Percentiles rank a stretch among this genome's conserved stretches.
phyloP scores from a whole-genome alignment of 1,284 basidiomycete genomes.

The Vanrija sp. region DNA sequence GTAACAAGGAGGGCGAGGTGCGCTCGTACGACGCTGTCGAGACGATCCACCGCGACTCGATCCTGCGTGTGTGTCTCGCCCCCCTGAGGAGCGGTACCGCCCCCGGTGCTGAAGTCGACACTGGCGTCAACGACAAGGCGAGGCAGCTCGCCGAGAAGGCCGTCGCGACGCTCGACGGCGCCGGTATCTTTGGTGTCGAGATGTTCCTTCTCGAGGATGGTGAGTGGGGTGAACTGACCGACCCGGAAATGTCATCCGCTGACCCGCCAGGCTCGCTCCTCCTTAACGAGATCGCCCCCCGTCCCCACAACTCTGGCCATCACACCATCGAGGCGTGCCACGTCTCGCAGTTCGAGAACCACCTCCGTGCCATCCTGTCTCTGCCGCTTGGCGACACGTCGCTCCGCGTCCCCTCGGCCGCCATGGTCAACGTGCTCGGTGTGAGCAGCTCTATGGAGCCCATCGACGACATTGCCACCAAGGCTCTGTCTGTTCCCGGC shows the following conservation, averaged over 20 bases:
- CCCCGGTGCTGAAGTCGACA: slow-evolving; percentile 44
- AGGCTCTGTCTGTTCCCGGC: slow-evolving; percentile 66
- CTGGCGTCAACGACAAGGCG: slow-evolving; percentile 60
- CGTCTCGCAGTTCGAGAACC: slow-evolving; percentile 96
- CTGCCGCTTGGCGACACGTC: slow-evolving; percentile 85
- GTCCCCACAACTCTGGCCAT: slow-evolving; percentile 98
- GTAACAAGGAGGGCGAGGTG: slow-evolving; percentile 69
- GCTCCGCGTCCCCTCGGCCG: slow-evolving; percentile 80
- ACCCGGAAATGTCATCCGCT: no score
- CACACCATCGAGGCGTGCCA: slow-evolving; percentile 99
- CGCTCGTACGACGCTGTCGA: slow-evolving; percentile 88
- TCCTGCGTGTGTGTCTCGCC: slow-evolving; percentile 85
- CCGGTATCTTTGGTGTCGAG: slow-evolving; percentile 96
- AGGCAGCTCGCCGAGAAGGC: slow-evolving; percentile 76
- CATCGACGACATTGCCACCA: slow-evolving; percentile 55
- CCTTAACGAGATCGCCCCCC: slow-evolving; percentile 97
- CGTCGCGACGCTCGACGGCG: slow-evolving; percentile 74
- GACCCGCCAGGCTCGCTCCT: slow-evolving; percentile 62
- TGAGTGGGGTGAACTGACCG: slow-evolving; percentile 50
- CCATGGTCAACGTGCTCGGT: slow-evolving; percentile 94
- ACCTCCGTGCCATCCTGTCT: slow-evolving; percentile 90
- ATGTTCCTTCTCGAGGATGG: slow-evolving; percentile 92
- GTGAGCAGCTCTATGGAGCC: slow-evolving; percentile 61
- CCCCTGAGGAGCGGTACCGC: slow-evolving; percentile 61
- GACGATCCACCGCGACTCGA: slow-evolving; percentile 90